Conservation (phyloP, 2,329 filamentous ascomycete species). For the Colletotrichum falcatum region DNA sequence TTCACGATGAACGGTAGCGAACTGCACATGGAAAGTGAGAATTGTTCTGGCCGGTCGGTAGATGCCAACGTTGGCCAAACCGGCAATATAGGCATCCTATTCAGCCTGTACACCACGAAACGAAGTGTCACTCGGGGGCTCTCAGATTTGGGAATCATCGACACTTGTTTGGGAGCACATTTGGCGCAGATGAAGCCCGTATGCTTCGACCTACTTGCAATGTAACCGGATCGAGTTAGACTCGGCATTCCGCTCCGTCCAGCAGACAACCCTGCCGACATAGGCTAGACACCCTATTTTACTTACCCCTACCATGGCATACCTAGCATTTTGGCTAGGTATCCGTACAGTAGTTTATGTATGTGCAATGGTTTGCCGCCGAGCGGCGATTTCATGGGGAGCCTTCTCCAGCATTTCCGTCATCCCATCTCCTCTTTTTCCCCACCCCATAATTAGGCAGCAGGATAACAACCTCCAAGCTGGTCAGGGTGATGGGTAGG, state of each 20-base stretch:
- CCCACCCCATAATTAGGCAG: constrained; percentile 33
- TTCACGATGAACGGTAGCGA: background rate
- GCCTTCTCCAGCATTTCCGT: constrained; percentile 27
- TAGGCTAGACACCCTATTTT: constrained; percentile 8
- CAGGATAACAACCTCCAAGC: constrained; percentile 32
- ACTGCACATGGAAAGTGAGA: background rate
- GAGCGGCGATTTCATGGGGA: constrained; percentile 29
- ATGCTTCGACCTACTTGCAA: background rate
- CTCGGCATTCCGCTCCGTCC: constrained; percentile 41
- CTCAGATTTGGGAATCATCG: background rate
- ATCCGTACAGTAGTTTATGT: too few species aligned
- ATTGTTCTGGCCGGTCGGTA: background rate
- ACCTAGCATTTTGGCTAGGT: constrained; percentile 19
- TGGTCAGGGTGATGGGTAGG: background rate
- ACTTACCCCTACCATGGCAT: constrained; percentile 18
- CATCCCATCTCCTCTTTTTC: constrained; percentile 22
- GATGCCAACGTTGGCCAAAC: background rate
- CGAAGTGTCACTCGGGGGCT: background rate
- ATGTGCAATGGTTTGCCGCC: constrained; percentile 22
- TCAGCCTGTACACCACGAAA: constrained; percentile 22
- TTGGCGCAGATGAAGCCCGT: background rate
- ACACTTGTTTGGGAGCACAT: background rate
- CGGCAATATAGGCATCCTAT: constrained; percentile 20
- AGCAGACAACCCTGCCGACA: constrained; percentile 33
- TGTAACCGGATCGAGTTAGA: constrained; percentile 34